A percentile compares a stretch with the other conserved stretches of the same genome.
phyloP scores from a whole-genome alignment of 192 early-diverging fungal species.

The Coemansia sp. region DNA sequence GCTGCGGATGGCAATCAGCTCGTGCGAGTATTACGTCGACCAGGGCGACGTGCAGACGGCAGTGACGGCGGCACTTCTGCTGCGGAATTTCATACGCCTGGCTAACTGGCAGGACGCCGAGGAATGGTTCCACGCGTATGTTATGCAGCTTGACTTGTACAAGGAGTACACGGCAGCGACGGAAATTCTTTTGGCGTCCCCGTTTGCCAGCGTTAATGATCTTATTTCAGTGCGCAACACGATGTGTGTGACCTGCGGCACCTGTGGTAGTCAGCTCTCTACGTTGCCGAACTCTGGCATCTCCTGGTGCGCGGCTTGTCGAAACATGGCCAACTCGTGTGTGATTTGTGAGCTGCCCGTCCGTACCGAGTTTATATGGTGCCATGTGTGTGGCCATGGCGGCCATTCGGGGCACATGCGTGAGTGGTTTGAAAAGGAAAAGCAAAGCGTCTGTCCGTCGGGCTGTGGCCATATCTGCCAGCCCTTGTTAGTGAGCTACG shows the following conservation, averaged over 20 bases:
- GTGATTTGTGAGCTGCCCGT: slow-evolving; percentile 45
- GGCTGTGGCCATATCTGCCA: slow-evolving; percentile 59
- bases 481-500: not conserved
- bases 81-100: slow-evolving; percentile 51
- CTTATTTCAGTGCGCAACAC: slow-evolving; percentile 9
- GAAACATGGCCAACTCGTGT: slow-evolving; percentile 33
- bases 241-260: slow-evolving; percentile 25
- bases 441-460: slow-evolving; percentile 50
- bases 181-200: slow-evolving; percentile 43
- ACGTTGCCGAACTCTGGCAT: slow-evolving; percentile 24
- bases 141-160: slow-evolving; percentile 45
- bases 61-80: slow-evolving; percentile 49
- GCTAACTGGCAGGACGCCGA: slow-evolving; percentile 27
- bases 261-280: slow-evolving; percentile 29
- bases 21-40: slow-evolving; percentile 53
- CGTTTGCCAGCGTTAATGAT: slow-evolving; percentile 33
- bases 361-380: slow-evolving; percentile 46
- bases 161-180: slow-evolving; percentile 40
- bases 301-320: slow-evolving; percentile 32
- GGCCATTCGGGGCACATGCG: slow-evolving; percentile 61
- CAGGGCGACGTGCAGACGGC: slow-evolving; percentile 55
- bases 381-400: slow-evolving; percentile 65
- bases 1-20: slow-evolving; percentile 34
- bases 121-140: slow-evolving; percentile 48
- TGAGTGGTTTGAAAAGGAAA: slow-evolving; percentile 59